Evolutionary conservation across 2,329 filamentous ascomycete species (phyloP).

Genomic region (Fusarium staphyleae): DNA sequence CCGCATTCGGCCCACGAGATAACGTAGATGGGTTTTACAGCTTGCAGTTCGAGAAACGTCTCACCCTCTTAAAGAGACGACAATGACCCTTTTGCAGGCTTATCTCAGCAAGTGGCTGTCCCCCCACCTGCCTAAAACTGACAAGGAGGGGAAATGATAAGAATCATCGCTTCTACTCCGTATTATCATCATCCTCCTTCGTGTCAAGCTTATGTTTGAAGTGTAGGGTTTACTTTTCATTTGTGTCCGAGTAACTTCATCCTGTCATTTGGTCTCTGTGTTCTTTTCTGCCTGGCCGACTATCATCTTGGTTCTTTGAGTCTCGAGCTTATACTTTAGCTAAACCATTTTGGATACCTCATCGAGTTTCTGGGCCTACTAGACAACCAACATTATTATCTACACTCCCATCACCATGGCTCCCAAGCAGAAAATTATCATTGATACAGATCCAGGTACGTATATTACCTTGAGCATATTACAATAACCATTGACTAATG

Average conservation of each 20-base stretch:
- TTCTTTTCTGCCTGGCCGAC: too few species aligned
- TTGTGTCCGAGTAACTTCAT: too few species aligned
- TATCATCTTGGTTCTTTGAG: not conserved
- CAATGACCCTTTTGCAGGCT: slow-evolving; percentile 12
- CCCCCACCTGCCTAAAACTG: slow-evolving; percentile 37
- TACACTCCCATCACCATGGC: slow-evolving; percentile 54
- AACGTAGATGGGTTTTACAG: too few species aligned
- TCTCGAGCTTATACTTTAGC: not conserved
- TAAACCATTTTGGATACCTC: not conserved
- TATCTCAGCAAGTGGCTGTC: slow-evolving; percentile 34
- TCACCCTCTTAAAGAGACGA: slow-evolving; percentile 3
- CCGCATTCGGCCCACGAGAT: not conserved
- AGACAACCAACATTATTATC: not conserved
- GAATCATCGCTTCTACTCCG: not conserved
- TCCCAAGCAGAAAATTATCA: slow-evolving; percentile 80
- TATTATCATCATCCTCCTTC: slow-evolving; percentile 10
- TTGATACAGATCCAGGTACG: slow-evolving; percentile 90
- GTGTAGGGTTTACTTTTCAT: not conserved
- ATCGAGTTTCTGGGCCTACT: not conserved
- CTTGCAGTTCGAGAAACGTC: not conserved
- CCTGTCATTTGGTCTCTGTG: too few species aligned
- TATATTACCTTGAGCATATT: not conserved
- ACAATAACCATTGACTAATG: not conserved
- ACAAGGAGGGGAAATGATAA: slow-evolving; percentile 36
- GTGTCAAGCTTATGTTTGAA: slow-evolving; percentile 9